Conservation (phyloP, 768 basidiomycete genomes). For the Tricholoma flavovirens region DNA sequence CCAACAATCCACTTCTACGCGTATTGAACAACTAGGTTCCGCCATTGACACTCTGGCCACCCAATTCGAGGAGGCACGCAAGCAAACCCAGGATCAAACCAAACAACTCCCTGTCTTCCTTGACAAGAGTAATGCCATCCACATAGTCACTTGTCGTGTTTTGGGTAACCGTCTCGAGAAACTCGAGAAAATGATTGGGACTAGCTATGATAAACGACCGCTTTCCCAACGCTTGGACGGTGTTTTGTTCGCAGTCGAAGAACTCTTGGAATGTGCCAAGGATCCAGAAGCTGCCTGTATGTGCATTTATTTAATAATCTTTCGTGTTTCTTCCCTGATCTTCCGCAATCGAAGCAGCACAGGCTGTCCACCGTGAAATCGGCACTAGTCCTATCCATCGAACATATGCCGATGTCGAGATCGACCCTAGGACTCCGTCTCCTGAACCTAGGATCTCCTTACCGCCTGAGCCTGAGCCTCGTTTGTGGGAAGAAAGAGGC, state of each 20-base stretch:
- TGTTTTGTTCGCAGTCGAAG: slow-evolving; percentile 18
- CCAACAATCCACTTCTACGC: slow-evolving; percentile 2
- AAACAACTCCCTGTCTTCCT: slow-evolving; percentile 5
- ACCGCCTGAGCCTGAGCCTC: neutral
- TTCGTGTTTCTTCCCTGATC: neutral
- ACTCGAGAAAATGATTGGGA: slow-evolving; percentile 14
- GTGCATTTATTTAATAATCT: neutral
- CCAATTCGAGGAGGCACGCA: slow-evolving; percentile 7
- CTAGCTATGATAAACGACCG: slow-evolving; percentile 9
- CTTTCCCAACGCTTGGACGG: slow-evolving; percentile 14
- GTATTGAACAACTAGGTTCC: slow-evolving; percentile 8
- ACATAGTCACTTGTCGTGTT: slow-evolving; percentile 8
- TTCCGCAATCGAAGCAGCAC: neutral
- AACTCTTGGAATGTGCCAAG: slow-evolving; percentile 16
- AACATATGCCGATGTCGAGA: neutral
- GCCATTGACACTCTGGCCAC: slow-evolving; percentile 4
- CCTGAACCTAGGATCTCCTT: neutral
- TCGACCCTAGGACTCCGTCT: neutral
- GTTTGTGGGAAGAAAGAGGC: neutral
- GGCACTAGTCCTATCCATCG: slow-evolving; percentile 1
- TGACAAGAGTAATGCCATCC: slow-evolving; percentile 6
- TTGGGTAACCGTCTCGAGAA: slow-evolving; percentile 10
- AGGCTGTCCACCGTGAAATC: neutral
- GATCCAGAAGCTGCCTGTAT: slow-evolving; percentile 17
- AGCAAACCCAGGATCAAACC: slow-evolving; percentile 7